Percentiles rank a stretch among this genome's conserved stretches.
Conservation (phyloP, 2,329 filamentous ascomycete species). For the Ciborinia camelliae region DNA sequence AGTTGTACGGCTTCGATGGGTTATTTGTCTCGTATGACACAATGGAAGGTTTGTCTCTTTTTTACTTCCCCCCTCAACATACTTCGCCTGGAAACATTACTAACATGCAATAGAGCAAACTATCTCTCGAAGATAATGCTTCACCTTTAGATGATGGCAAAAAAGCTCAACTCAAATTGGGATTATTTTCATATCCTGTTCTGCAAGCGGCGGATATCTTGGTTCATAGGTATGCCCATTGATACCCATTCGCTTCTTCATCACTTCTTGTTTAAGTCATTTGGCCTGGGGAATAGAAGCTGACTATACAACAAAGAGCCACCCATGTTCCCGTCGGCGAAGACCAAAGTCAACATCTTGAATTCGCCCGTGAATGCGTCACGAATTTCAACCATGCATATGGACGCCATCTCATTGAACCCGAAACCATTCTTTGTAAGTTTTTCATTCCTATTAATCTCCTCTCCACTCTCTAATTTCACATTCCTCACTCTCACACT, state of each 20-base stretch:
- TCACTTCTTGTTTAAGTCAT: slow-evolving; percentile 4
- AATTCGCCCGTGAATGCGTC: slow-evolving; percentile 84
- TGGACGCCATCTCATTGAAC: slow-evolving; percentile 58
- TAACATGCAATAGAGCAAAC: slow-evolving; percentile 58
- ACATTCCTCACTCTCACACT: not conserved
- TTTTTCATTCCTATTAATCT: not conserved
- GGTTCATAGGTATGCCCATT: slow-evolving; percentile 61
- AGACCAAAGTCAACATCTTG: slow-evolving; percentile 90
- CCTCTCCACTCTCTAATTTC: not conserved
- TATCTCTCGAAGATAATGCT: slow-evolving; percentile 59
- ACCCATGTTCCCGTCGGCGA: slow-evolving; percentile 97
- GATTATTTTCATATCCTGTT: slow-evolving; percentile 93
- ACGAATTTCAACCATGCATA: slow-evolving; percentile 81
- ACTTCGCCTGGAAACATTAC: not conserved
- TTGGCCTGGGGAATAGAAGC: not conserved
- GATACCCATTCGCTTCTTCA: not conserved
- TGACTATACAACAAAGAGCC: slow-evolving; percentile 50
- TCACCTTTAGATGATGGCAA: slow-evolving; percentile 56
- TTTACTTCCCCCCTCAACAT: not conserved
- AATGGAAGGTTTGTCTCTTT: slow-evolving; percentile 75
- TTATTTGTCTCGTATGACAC: slow-evolving; percentile 96
- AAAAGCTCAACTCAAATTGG: slow-evolving; percentile 70
- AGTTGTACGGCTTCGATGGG: slow-evolving; percentile 89
- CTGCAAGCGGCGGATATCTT: slow-evolving; percentile 93
- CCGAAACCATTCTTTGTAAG: slow-evolving; percentile 70